A percentile compares a stretch with the other conserved stretches of the same genome.
Evolutionary conservation across 495 filamentous ascomycete species (phyloP).

Genomic region (Talaromyces nanjingensis): DNA sequence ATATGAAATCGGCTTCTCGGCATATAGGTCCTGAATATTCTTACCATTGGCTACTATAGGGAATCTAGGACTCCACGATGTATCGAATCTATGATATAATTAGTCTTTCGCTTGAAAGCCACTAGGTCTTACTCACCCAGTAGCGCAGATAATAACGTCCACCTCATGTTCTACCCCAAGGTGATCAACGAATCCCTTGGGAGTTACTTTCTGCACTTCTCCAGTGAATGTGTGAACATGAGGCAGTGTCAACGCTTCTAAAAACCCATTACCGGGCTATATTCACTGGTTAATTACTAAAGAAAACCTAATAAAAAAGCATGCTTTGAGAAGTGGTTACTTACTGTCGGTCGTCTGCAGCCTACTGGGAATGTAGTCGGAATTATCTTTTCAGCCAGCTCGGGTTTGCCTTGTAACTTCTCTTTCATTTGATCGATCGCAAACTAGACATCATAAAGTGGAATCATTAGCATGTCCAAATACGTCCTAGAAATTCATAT

Average conservation of each 20-base stretch:
- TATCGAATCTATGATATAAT: constrained; percentile 4
- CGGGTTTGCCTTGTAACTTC: constrained; percentile 21
- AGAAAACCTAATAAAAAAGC: not conserved
- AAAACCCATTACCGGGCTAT: constrained; percentile 58
- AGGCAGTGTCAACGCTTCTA: constrained; percentile 57
- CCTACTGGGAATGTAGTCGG: constrained; percentile 4
- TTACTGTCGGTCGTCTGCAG: constrained; percentile 6
- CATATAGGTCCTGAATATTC: constrained; percentile 3
- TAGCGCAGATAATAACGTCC: constrained; percentile 62
- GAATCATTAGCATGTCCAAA: not conserved
- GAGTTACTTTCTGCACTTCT: constrained; percentile 49
- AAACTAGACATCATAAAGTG: constrained; percentile 1
- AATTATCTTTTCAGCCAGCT: constrained; percentile 7
- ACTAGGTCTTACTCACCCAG: constrained; percentile 28
- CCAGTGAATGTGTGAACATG: constrained; percentile 55
- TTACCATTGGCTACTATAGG: not conserved
- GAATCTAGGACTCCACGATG: constrained; percentile 8
- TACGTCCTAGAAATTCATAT: not conserved
- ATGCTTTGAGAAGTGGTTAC: not conserved
- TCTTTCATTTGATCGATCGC: constrained; percentile 17
- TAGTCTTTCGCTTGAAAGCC: not conserved
- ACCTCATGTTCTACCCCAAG: constrained; percentile 44
- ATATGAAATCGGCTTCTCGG: constrained; percentile 5
- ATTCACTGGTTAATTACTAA: not conserved
- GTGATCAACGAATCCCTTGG: constrained; percentile 46